Percentiles rank a stretch among this genome's conserved stretches.
phyloP scores from a whole-genome alignment of 352 stramenopile species.

The Lagenidium sp. region DNA sequence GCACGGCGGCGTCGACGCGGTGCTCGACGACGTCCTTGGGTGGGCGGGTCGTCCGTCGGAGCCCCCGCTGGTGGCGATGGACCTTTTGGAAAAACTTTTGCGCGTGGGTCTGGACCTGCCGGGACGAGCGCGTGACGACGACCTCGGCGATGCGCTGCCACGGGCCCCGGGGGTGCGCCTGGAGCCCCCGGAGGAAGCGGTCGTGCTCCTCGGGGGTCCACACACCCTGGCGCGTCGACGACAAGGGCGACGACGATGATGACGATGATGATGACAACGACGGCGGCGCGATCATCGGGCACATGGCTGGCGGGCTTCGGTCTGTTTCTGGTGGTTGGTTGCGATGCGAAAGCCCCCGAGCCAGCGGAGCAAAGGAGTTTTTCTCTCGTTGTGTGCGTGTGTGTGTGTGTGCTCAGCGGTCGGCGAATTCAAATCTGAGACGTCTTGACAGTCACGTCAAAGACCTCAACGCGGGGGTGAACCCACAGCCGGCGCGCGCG shows the following conservation, averaged over 20 bases:
- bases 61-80: constrained; percentile 9
- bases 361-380: too few species aligned
- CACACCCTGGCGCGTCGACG: constrained; percentile 7
- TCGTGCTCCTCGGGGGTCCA: constrained; percentile 22
- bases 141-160: constrained; percentile 11
- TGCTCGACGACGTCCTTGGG: constrained; percentile 5
- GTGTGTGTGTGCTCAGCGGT: too few species aligned
- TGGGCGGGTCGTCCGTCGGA: constrained; percentile 5
- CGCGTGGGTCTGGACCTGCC: constrained; percentile 17
- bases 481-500: too few species aligned
- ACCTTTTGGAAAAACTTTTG: constrained; percentile 20
- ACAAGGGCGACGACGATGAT: background rate
- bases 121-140: constrained; percentile 13
- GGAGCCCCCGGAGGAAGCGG: constrained; percentile 17
- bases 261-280: constrained; percentile 13
- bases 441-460: too few species aligned
- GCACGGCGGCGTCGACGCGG: constrained; percentile 12
- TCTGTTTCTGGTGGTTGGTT: too few species aligned
- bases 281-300: too few species aligned
- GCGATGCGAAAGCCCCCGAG: too few species aligned
- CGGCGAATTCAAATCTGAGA: too few species aligned
- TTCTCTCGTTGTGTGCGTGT: too few species aligned
- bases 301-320: too few species aligned
- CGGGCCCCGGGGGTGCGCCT: constrained; percentile 14
- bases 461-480: too few species aligned